Evolutionary conservation across 2,329 filamentous ascomycete species (phyloP).

Genomic region (Pseudogymnoascus sp.): DNA sequence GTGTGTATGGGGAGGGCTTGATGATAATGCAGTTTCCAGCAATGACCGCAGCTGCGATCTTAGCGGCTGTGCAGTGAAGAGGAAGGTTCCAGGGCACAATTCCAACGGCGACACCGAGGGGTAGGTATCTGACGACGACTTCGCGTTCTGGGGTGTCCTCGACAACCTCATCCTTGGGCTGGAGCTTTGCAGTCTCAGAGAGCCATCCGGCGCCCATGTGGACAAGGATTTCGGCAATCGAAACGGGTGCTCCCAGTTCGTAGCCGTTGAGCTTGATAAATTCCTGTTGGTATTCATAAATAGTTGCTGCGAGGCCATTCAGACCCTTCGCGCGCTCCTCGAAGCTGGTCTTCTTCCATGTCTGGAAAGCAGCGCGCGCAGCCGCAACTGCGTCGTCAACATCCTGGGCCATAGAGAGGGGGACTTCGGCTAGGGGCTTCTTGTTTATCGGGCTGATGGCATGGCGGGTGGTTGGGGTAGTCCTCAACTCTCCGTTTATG

Average conservation of each 20-base stretch:
- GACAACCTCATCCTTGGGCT: conserved; percentile 4
- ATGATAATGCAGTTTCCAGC: conserved; percentile 49
- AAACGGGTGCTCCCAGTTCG: conserved; percentile 45
- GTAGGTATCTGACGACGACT: conserved; percentile 28
- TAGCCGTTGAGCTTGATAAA: conserved; percentile 38
- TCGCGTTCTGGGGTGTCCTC: conserved; percentile 8
- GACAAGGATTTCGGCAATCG: conserved; percentile 15
- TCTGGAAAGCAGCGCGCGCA: conserved; percentile 36
- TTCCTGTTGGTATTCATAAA: conserved; percentile 30
- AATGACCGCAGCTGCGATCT: conserved; percentile 48
- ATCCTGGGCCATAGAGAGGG: conserved; percentile 34
- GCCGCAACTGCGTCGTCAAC: conserved; percentile 39
- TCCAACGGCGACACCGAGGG: conserved; percentile 37
- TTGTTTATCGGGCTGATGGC: conserved; percentile 14
- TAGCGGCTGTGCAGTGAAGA: conserved; percentile 42
- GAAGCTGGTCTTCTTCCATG: conserved; percentile 38
- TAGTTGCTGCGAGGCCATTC: conserved; percentile 20
- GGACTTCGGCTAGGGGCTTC: conserved; percentile 23
- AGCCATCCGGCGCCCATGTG: conserved; percentile 6
- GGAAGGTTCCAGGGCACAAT: conserved; percentile 52
- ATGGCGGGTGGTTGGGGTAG: conserved; percentile 10
- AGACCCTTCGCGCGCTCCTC: conserved; percentile 37
- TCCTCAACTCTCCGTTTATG: conserved; percentile 14
- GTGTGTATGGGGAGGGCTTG: conserved; percentile 43
- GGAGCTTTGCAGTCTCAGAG: conserved; percentile 4